Conservation (phyloP, 441 rosid genomes). For the Brassica hybrid region DNA sequence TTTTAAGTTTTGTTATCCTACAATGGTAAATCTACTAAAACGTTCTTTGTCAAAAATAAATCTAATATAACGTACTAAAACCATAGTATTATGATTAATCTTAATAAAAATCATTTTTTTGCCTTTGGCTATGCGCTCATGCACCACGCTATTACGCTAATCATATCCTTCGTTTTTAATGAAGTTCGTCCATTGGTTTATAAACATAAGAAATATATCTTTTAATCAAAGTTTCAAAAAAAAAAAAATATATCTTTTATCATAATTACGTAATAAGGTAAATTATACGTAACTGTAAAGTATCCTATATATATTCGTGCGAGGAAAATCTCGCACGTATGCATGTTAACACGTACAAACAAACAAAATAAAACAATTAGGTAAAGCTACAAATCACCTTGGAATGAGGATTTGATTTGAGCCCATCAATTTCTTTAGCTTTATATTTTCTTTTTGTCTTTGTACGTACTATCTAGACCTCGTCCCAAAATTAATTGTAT, state of each 20-base stretch:
- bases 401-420: conserved; percentile 44
- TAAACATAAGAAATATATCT: not conserved
- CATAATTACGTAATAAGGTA: not conserved
- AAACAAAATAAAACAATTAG: conserved; percentile 27
- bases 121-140: not conserved
- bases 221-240: too few relatives aligned
- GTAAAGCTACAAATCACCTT: conserved; percentile 30
- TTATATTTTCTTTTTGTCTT: conserved; percentile 16
- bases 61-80: too few relatives aligned
- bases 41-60: too few relatives aligned
- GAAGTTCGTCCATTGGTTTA: not conserved
- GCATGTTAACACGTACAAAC: conserved; percentile 25
- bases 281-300: not conserved
- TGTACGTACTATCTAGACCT: not conserved
- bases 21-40: too few relatives aligned
- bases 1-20: too few relatives aligned
- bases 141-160: too few relatives aligned
- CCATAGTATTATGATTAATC: too few relatives aligned
- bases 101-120: too few relatives aligned
- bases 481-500: conserved; percentile 10
- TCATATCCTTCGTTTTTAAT: not conserved
- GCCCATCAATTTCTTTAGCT: conserved; percentile 35
- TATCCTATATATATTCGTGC: not conserved
- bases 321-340: conserved; percentile 20
- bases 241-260: too few relatives aligned